Percentiles rank a stretch among this genome's conserved stretches.
Evolutionary conservation across 2,329 filamentous ascomycete species (phyloP).

Genomic region (Phyllosticta paracitricarpa): DNA sequence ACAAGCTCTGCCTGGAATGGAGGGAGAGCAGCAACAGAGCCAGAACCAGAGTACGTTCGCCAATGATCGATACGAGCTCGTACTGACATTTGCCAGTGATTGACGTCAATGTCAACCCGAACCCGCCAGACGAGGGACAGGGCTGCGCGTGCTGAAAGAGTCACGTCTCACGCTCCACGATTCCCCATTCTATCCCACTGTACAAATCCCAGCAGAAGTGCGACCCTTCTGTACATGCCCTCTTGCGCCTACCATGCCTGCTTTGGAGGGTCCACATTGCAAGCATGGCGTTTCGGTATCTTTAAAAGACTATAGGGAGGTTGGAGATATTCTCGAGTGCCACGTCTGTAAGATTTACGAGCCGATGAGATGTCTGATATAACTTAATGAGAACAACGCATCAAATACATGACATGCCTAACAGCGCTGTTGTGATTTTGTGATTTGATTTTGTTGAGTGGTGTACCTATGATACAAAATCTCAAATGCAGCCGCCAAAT

Average conservation of each 20-base stretch:
- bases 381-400: slow-evolving; percentile 9
- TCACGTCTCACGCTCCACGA: slow-evolving; percentile 1
- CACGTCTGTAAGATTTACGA: slow-evolving; percentile 8
- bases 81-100: slow-evolving; percentile 55
- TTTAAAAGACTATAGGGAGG: neutral
- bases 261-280: slow-evolving; percentile 16
- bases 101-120: slow-evolving; percentile 76
- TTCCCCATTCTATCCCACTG: slow-evolving; percentile 3
- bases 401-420: neutral
- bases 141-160: slow-evolving; percentile 26
- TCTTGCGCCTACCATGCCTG: neutral
- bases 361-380: slow-evolving; percentile 7
- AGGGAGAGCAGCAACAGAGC: slow-evolving; percentile 71
- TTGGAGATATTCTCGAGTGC: neutral
- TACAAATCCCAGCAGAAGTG: slow-evolving; percentile 7
- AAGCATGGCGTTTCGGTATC: slow-evolving; percentile 27
- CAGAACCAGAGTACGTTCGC: slow-evolving; percentile 65
- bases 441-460: neutral
- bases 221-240: slow-evolving; percentile 11
- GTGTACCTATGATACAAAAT: neutral
- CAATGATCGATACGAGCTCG: neutral
- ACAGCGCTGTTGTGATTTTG: neutral
- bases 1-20: slow-evolving; percentile 95
- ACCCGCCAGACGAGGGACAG: slow-evolving; percentile 23
- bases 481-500: neutral